Conservation (phyloP, 139 green algal species). For the Limnomonas spitsbergensis region DNA sequence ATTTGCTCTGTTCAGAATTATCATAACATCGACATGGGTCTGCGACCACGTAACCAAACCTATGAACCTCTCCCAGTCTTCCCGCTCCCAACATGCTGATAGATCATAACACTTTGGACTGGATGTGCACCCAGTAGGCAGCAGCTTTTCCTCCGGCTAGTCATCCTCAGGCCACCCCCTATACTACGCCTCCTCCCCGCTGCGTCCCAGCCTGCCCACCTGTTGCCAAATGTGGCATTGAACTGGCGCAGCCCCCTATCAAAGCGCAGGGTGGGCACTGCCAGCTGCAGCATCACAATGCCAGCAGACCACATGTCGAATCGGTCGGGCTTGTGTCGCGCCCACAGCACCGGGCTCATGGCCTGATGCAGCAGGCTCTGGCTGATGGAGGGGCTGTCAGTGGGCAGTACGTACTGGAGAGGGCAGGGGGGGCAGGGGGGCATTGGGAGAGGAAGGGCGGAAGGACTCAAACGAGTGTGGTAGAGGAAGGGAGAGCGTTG, state of each 20-base stretch:
- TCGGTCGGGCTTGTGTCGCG: slow-evolving; percentile 74
- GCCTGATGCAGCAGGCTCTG: slow-evolving; percentile 50
- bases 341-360: slow-evolving; percentile 86
- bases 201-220: too few relatives aligned
- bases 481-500: too few relatives aligned
- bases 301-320: slow-evolving; percentile 80
- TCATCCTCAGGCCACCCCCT: too few relatives aligned
- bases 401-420: slow-evolving; percentile 74
- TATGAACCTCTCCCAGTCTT: too few relatives aligned
- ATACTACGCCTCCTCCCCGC: too few relatives aligned
- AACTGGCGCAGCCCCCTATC: slow-evolving; percentile 62
- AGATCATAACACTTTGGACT: too few relatives aligned
- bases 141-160: too few relatives aligned
- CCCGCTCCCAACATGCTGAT: too few relatives aligned
- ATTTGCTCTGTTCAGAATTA: too few relatives aligned
- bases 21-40: too few relatives aligned
- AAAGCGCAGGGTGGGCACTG: slow-evolving; percentile 63
- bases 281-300: slow-evolving; percentile 63
- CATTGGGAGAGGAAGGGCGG: not conserved
- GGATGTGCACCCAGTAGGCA: too few relatives aligned
- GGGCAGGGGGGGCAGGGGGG: not conserved
- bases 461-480: not conserved
- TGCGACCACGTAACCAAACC: too few relatives aligned
- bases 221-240: slow-evolving; percentile 45
- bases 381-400: slow-evolving; percentile 67